A percentile compares a stretch with the other conserved stretches of the same genome.
Evolutionary conservation across 2,329 filamentous ascomycete species (phyloP).

Genomic region (Fusarium drepaniforme): DNA sequence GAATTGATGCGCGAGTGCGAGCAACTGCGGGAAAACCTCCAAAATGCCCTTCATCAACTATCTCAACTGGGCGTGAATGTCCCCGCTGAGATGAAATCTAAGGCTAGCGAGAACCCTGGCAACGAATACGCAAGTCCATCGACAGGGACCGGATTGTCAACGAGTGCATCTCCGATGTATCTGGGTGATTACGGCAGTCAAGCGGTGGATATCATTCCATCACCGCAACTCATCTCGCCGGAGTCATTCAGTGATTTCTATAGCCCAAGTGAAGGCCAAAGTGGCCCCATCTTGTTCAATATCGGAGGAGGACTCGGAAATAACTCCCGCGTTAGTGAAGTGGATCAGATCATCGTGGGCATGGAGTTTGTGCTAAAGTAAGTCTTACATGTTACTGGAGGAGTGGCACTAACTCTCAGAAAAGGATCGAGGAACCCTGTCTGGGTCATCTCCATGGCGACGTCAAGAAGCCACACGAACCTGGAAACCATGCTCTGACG

Average conservation of each 20-base stretch:
- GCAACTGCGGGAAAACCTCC: background rate
- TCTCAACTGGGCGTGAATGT: background rate
- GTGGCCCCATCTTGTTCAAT: background rate
- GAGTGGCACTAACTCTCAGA: background rate
- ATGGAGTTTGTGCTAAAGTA: slow-evolving; percentile 2
- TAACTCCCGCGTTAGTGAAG: background rate
- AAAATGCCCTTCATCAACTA: background rate
- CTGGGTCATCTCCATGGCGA: background rate
- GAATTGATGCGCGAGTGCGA: background rate
- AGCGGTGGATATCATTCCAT: background rate
- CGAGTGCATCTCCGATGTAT: background rate
- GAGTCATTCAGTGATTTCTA: background rate
- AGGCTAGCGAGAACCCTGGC: background rate
- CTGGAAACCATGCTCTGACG: background rate
- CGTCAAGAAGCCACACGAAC: background rate
- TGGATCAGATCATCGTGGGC: background rate
- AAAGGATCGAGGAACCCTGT: background rate
- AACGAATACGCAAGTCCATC: background rate
- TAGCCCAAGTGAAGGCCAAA: background rate
- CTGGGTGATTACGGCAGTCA: background rate
- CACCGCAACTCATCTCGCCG: background rate
- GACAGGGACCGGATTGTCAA: background rate
- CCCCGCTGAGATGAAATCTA: background rate
- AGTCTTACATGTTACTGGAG: background rate
- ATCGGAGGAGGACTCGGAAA: background rate